These are phyloP conservation scores for Solanum infundibuliforme DNA, from an alignment of 257 asterid species.

Conservation along the genomic window DNA sequence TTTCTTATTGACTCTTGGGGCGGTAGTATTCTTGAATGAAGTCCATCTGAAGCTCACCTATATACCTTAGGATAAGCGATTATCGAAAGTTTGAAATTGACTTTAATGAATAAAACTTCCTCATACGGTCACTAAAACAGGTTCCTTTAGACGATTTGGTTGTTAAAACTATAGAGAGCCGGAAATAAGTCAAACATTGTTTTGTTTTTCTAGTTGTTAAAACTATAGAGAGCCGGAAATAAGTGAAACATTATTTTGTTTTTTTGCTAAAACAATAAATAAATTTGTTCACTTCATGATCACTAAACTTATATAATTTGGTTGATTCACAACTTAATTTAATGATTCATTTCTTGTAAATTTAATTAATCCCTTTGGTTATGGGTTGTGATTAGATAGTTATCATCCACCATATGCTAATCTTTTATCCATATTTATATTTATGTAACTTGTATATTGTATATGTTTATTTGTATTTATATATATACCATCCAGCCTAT, in stretches of 20 bases:
- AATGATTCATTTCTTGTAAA: background rate
- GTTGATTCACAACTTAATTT: background rate
- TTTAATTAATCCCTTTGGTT: background rate
- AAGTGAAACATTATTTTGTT: too few relatives aligned
- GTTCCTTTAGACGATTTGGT: too few relatives aligned
- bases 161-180: too few relatives aligned
- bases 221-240: too few relatives aligned
- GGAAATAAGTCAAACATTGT: too few relatives aligned
- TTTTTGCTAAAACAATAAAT: background rate
- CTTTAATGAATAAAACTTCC: background rate
- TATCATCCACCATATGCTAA: background rate
- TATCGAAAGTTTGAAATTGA: background rate
- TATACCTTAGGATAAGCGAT: background rate
- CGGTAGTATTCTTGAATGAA: background rate
- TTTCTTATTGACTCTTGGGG: background rate
- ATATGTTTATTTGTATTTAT: background rate
- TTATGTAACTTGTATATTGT: background rate
- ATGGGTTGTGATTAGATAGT: background rate
- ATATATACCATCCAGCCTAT: constrained; percentile 9
- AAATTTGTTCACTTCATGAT: background rate
- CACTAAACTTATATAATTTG: background rate
- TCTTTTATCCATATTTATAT: background rate
- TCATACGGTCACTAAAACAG: background rate
- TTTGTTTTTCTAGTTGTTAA: too few relatives aligned
- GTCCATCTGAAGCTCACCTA: background rate